Percentiles rank a stretch among this genome's conserved stretches.
These are phyloP conservation scores for Chionographis japonica DNA, from an alignment of 106 monocot genomes.

Conservation along the genomic window DNA sequence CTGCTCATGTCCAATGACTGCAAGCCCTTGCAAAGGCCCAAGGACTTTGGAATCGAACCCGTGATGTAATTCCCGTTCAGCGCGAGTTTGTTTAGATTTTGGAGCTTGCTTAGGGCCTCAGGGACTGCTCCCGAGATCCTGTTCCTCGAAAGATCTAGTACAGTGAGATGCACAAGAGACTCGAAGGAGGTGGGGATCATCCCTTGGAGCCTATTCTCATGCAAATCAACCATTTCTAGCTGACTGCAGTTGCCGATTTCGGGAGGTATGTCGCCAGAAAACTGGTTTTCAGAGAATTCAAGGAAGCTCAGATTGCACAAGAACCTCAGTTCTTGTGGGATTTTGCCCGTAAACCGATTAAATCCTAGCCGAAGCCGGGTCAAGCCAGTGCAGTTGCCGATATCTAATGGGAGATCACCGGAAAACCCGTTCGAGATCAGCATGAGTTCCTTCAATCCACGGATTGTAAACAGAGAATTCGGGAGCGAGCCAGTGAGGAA, in stretches of 20 bases:
- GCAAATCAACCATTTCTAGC: conserved; percentile 22
- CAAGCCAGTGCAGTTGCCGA: conserved; percentile 16
- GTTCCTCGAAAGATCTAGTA: conserved; percentile 22
- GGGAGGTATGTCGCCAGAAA: conserved; percentile 13
- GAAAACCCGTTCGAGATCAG: conserved; percentile 17
- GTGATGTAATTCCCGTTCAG: conserved; percentile 22
- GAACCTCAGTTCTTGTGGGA: conserved; percentile 13
- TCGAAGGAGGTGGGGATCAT: conserved; percentile 12
- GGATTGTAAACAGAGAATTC: conserved; percentile 8
- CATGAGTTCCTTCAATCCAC: conserved; percentile 9
- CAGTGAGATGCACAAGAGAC: conserved; percentile 12
- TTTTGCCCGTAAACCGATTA: conserved; percentile 8
- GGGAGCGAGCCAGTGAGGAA: conserved; percentile 10
- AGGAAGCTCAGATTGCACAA: conserved; percentile 11
- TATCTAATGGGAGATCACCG: conserved; percentile 1
- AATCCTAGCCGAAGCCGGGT: conserved; percentile 11
- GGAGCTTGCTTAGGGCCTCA: conserved; percentile 16
- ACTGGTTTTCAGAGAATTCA: conserved; percentile 12
- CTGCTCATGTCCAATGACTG: conserved; percentile 20
- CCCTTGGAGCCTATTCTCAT: conserved; percentile 19
- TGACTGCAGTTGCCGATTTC: conserved; percentile 12
- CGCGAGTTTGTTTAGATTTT: conserved; percentile 12
- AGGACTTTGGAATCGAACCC: conserved; percentile 8
- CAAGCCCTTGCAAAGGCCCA: conserved; percentile 19
- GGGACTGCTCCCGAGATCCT: conserved; percentile 12